These are phyloP conservation scores for Fusarium clavum DNA, from an alignment of 2,329 filamentous ascomycete genomes.

Conservation along the genomic window DNA sequence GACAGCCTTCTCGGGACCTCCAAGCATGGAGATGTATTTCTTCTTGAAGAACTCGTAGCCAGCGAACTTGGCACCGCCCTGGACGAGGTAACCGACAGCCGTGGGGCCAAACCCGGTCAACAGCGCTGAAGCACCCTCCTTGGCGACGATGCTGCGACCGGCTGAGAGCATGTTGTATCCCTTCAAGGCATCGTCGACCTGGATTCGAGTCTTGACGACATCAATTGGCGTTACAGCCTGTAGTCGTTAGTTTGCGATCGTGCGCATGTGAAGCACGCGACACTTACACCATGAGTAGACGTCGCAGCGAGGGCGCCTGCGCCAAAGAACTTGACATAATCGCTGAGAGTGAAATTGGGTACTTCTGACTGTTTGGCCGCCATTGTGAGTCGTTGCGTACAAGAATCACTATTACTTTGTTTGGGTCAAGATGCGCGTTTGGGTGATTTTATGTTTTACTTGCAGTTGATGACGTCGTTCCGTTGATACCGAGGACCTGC, in stretches of 20 bases:
- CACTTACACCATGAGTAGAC: conserved; percentile 61
- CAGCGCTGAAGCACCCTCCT: conserved; percentile 82
- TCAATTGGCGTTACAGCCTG: conserved; percentile 66
- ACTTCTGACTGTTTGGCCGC: conserved; percentile 47
- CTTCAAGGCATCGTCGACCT: conserved; percentile 88
- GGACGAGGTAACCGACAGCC: conserved; percentile 87
- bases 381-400: conserved; percentile 28
- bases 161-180: conserved; percentile 85
- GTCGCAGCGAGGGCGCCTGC: conserved; percentile 65
- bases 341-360: conserved; percentile 55
- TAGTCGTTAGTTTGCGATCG: conserved; percentile 32
- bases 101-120: conserved; percentile 88
- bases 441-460: conserved; percentile 26
- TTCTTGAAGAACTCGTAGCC: conserved; percentile 97
- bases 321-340: conserved; percentile 66
- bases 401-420: conserved; percentile 10
- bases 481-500: conserved; percentile 21
- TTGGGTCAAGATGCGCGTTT: conserved; percentile 5
- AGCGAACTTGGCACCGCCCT: conserved; percentile 91
- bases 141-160: conserved; percentile 80
- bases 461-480: conserved; percentile 33
- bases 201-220: conserved; percentile 92
- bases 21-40: conserved; percentile 78
- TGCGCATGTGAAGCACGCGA: conserved; percentile 2
- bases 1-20: conserved; percentile 59